These are phyloP conservation scores for Penicillium expansum DNA, from an alignment of 2,329 filamentous ascomycete genomes.

Conservation along the genomic window DNA sequence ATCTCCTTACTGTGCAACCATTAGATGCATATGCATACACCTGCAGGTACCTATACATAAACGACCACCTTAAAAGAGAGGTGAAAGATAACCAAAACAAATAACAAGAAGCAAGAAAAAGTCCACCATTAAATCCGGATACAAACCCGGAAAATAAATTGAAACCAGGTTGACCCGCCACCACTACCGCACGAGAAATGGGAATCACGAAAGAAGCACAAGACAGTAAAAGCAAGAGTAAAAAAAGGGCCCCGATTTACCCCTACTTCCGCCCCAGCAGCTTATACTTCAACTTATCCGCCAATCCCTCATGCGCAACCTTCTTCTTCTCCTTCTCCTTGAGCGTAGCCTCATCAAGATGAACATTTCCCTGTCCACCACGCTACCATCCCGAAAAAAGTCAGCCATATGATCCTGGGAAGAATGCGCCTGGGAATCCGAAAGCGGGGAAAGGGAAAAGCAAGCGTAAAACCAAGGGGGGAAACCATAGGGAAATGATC, in stretches of 20 bases:
- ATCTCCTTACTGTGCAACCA: neutral
- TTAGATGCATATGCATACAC: neutral
- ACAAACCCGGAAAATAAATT: neutral
- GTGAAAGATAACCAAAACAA: neutral
- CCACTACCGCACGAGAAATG: conserved; percentile 7
- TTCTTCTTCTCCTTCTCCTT: conserved; percentile 32
- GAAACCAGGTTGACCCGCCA: neutral
- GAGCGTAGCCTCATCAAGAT: conserved; percentile 38
- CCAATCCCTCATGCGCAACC: conserved; percentile 40
- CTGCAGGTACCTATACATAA: too few relatives aligned
- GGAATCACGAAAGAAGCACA: conserved; percentile 23
- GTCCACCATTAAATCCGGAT: neutral
- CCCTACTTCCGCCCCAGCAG: conserved; percentile 34
- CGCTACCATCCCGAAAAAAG: conserved; percentile 29
- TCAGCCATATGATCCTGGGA: neutral
- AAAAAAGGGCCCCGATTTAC: neutral
- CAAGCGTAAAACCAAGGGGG: neutral
- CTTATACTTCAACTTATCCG: conserved; percentile 51
- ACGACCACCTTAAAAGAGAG: neutral
- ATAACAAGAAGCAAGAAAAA: neutral
- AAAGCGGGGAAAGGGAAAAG: neutral
- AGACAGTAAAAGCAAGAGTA: neutral
- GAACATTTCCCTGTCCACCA: conserved; percentile 47
- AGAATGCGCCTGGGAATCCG: neutral
- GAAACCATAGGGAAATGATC: neutral